phyloP scores from a whole-genome alignment of 164 flowering plant species.

The Buxus sempervirens region DNA sequence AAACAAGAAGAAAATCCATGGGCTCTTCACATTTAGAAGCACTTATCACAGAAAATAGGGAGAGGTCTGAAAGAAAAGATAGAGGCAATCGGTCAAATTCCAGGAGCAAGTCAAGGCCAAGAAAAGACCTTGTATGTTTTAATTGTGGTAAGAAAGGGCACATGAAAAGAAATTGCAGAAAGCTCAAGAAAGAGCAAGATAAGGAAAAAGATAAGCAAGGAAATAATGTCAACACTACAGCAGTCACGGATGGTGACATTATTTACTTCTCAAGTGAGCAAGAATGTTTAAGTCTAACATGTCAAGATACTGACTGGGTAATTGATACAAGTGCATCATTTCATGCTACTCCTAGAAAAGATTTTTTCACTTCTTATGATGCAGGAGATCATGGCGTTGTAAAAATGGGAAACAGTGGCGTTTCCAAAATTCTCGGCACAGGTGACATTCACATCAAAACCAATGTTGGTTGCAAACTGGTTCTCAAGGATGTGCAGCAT shows the following conservation, averaged over 20 bases:
- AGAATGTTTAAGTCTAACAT: background rate
- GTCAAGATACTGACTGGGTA: background rate
- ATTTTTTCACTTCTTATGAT: background rate
- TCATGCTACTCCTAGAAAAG: background rate
- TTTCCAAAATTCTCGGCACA: background rate
- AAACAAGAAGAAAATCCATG: slow-evolving; percentile 4
- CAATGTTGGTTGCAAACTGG: background rate
- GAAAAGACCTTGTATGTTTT: background rate
- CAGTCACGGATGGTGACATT: background rate
- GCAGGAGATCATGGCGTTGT: background rate
- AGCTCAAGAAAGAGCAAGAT: background rate
- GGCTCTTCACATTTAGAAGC: slow-evolving; percentile 1
- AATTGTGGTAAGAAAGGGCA: background rate
- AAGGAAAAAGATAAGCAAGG: background rate
- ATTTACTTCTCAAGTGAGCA: background rate
- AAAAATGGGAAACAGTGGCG: background rate
- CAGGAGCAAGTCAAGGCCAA: background rate
- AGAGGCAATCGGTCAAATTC: background rate
- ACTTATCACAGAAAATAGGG: background rate
- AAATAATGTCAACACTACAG: background rate
- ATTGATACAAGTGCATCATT: background rate
- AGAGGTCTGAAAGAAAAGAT: background rate
- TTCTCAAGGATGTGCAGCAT: background rate
- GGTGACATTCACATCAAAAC: background rate
- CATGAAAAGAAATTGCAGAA: background rate